These are phyloP conservation scores for Colletotrichum camelliae DNA, from an alignment of 2,329 filamentous ascomycete species.

Conservation along the genomic window DNA sequence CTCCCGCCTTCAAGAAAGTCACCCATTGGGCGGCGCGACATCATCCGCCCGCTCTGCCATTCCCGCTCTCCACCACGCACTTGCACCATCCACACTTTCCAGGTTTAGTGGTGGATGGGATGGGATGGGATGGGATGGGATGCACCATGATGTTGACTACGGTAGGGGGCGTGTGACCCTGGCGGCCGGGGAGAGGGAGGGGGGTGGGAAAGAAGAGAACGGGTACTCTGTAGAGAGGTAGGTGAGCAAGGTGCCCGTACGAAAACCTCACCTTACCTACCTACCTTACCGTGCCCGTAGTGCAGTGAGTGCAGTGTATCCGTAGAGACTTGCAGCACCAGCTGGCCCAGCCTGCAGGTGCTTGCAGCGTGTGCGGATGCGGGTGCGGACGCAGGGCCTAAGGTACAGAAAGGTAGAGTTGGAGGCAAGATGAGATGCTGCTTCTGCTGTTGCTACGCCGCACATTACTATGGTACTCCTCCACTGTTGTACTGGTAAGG, in stretches of 20 bases:
- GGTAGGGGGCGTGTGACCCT: background rate
- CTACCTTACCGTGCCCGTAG: no score
- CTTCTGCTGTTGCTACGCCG: background rate
- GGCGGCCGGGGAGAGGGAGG: background rate
- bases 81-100: background rate
- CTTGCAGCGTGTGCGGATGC: background rate
- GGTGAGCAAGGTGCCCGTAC: background rate
- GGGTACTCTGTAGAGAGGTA: no score
- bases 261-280: background rate
- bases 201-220: background rate
- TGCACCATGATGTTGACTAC: background rate
- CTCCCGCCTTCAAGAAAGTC: conserved; percentile 7
- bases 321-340: background rate
- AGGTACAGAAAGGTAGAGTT: background rate
- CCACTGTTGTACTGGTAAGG: background rate
- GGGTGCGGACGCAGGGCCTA: background rate
- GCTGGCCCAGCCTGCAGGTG: conserved; percentile 2
- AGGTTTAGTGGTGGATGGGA: background rate
- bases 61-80: conserved; percentile 7
- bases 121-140: background rate
- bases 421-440: background rate
- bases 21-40: conserved; percentile 19
- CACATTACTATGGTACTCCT: background rate
- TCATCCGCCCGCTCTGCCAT: conserved; percentile 22
- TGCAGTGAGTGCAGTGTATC: no score